Conservation (phyloP, 1,139 yeast species). For the Candida glucosophila region DNA sequence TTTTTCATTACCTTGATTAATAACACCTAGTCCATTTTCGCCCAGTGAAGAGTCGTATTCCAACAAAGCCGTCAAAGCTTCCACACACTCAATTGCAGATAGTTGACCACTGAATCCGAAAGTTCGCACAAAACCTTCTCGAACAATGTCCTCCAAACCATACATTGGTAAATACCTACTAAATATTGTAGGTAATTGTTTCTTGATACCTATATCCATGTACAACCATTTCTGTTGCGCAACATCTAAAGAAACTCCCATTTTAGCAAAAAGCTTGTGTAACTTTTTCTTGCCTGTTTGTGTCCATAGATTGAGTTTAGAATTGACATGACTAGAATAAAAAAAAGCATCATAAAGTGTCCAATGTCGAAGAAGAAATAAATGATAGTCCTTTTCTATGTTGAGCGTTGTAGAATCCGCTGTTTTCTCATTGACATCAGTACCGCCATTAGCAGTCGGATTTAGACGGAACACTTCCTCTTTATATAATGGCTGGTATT, state of each 20-base stretch:
- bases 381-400: conserved; percentile 76
- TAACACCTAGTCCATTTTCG: conserved; percentile 13
- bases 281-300: conserved; percentile 83
- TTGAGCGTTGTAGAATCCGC: conserved; percentile 60
- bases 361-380: conserved; percentile 88
- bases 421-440: conserved; percentile 22
- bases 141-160: conserved; percentile 74
- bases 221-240: conserved; percentile 93
- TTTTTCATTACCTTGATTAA: conserved; percentile 11
- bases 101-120: conserved; percentile 83
- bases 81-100: conserved; percentile 91
- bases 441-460: conserved; percentile 16
- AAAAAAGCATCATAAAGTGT: conserved; percentile 84
- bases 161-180: conserved; percentile 62
- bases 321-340: conserved; percentile 83
- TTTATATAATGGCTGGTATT: conserved; percentile 61
- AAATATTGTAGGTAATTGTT: conserved; percentile 62
- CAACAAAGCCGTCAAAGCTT: conserved; percentile 73
- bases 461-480: conserved; percentile 77
- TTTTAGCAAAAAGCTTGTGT: conserved; percentile 87
- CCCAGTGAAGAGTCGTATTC: conserved; percentile 44
- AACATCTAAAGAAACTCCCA: conserved; percentile 86
- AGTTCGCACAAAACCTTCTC: conserved; percentile 80
- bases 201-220: conserved; percentile 74
- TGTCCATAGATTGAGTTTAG: conserved; percentile 82